These are phyloP conservation scores for Chlamydomonas reinhardtii DNA, from an alignment of 163 green algal genomes.

Conservation along the genomic window DNA sequence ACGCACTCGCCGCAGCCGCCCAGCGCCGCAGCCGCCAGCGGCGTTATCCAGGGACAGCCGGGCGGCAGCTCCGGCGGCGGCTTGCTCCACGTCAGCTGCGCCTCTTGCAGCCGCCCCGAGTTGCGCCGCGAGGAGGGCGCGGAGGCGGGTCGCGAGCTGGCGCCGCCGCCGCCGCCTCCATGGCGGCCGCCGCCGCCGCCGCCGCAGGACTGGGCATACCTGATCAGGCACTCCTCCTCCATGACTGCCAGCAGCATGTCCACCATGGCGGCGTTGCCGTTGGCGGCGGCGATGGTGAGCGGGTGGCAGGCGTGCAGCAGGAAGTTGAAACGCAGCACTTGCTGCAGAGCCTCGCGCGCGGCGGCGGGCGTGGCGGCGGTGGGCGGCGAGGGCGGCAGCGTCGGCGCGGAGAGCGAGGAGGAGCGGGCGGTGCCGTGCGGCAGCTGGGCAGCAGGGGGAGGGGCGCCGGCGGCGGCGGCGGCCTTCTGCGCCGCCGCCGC, in stretches of 20 bases:
- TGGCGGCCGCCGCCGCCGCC: too few species aligned
- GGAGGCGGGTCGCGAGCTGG: background rate
- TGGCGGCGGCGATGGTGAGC: slow-evolving; percentile 26
- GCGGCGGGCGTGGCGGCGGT: background rate
- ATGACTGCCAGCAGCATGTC: slow-evolving; percentile 35
- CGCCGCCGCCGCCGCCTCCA: too few species aligned
- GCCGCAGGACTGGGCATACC: too few species aligned
- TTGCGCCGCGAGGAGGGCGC: background rate
- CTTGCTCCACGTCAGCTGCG: background rate
- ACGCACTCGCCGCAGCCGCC: slow-evolving; percentile 39
- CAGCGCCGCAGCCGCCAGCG: slow-evolving; percentile 39
- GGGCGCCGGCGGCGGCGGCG: too few species aligned
- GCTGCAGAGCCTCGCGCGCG: slow-evolving; percentile 5
- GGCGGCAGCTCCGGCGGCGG: slow-evolving; percentile 24
- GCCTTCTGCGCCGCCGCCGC: too few species aligned
- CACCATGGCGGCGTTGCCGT: slow-evolving; percentile 27
- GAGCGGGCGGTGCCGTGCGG: too few species aligned
- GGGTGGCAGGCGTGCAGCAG: slow-evolving; percentile 33
- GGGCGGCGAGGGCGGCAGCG: background rate
- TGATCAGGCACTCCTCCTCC: background rate
- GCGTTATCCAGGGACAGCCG: slow-evolving; percentile 43
- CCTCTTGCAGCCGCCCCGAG: background rate
- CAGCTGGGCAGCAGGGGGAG: too few species aligned
- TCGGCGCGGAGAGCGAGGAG: background rate
- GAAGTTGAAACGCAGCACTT: slow-evolving; percentile 9